Base-by-base conservation (phyloP, 2,329 filamentous ascomycete species). In the Claviceps maximensis region DNA sequence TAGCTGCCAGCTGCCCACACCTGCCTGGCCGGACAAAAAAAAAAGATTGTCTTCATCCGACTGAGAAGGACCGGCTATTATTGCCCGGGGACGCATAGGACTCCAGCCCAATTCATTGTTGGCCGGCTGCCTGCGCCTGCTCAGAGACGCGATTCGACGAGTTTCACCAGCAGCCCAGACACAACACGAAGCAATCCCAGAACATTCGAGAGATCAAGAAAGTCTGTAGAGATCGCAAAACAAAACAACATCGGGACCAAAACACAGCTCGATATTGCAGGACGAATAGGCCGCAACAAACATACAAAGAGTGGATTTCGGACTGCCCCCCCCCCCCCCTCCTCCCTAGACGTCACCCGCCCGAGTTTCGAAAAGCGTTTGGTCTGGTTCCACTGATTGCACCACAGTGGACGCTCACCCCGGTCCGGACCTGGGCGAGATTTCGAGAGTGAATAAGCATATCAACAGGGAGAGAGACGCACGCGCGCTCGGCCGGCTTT, bases 261-360 rank as follows among this genome's bases (percentile, higher is more conserved):
- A 36, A 36, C 33, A 15, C 33, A 36, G 2, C n/a, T n/a, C n/a
- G n/a, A 29, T 13, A 23, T 45, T 36, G 49, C 49, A 47, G 50
- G 45, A 48, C 44, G 13, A 33, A 13, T 10, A 25, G 27, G 36
- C 41, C n/a, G 25, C 31, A n/a, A 44, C 40, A 29, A 31, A 44
- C 45, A 36, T 29, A 38, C 42, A 19, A 19, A 46, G 53, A 41
- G 49, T 54, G 52, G 42, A 49, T 49, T 42, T 38, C 45, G 50
- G 50, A 49, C 29, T 42, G 51, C 21, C 25, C 47, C 47, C 27
- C 27, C 27, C 27, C 27, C 27, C 27, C 27, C 27, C 27, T 29
- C 8, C 8, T 21, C 29, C 33, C 31, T 47, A 9, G 44, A 50
- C 25, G 48, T 31, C 45, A 33, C 48, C 44, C 42, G 33, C 52